A percentile compares a stretch with the other conserved stretches of the same genome.
These are phyloP conservation scores for Psophocarpus tetragonolobus DNA, from an alignment of 306 rosid species.

Conservation along the genomic window DNA sequence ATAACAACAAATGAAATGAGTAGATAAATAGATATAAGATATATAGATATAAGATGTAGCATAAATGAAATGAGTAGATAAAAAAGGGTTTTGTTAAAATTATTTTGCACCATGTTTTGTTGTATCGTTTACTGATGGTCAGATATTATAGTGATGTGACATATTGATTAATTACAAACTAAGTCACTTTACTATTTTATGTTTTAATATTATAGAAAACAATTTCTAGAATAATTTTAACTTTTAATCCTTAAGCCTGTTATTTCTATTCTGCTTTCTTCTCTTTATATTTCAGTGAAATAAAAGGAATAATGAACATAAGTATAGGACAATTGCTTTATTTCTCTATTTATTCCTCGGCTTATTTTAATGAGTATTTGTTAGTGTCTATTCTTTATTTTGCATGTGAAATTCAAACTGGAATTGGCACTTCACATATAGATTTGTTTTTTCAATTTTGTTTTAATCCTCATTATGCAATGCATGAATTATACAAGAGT, in stretches of 20 bases:
- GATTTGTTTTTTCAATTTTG: not conserved
- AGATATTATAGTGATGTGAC: not conserved
- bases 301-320: not conserved
- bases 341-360: not conserved
- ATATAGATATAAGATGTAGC: not conserved
- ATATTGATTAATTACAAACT: not conserved
- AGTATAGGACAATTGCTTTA: not conserved
- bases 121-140: not conserved
- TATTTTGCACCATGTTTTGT: not conserved
- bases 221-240: not conserved
- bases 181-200: not conserved
- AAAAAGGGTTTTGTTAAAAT: not conserved
- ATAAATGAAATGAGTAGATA: not conserved
- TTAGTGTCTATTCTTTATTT: not conserved
- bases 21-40: too few relatives aligned
- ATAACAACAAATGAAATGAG: too few relatives aligned
- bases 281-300: not conserved
- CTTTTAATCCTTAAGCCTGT: not conserved
- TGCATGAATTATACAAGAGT: not conserved
- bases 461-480: conserved; percentile 2
- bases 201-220: not conserved
- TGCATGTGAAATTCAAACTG: conserved; percentile 1
- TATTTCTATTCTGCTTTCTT: not conserved
- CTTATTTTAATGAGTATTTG: not conserved
- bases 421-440: not conserved